phyloP scores from a whole-genome alignment of 116 monocot species.

The Cymodocea nodosa region DNA sequence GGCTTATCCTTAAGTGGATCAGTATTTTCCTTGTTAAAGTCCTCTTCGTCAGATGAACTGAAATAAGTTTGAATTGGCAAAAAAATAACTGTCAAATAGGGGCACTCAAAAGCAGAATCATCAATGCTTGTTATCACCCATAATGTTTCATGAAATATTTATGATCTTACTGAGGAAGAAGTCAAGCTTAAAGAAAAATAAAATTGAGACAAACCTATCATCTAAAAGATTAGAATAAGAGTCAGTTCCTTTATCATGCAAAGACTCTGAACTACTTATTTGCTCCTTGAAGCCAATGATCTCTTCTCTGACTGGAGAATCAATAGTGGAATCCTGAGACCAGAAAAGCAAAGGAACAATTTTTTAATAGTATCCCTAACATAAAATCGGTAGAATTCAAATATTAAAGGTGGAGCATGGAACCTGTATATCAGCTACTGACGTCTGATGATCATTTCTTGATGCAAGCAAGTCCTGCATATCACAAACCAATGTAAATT shows the following conservation, averaged over 20 bases:
- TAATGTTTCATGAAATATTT: too few species aligned
- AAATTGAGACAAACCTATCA: slow-evolving; percentile 24
- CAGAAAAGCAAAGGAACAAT: background rate
- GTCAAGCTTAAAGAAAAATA: background rate
- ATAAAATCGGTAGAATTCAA: background rate
- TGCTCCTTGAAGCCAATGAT: slow-evolving; percentile 10
- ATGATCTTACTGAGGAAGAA: too few species aligned
- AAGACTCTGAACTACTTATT: background rate
- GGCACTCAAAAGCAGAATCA: background rate
- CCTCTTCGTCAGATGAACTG: slow-evolving; percentile 71
- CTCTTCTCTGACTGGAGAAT: slow-evolving; percentile 16
- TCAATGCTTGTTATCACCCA: too few species aligned
- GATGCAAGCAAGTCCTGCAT: background rate
- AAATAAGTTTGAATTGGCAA: slow-evolving; percentile 6
- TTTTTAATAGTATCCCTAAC: background rate
- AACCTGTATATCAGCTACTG: slow-evolving; percentile 1
- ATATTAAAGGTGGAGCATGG: background rate
- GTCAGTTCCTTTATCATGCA: slow-evolving; percentile 10
- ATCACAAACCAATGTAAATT: background rate
- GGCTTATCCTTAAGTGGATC: slow-evolving; percentile 24
- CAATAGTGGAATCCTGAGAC: slow-evolving; percentile 16
- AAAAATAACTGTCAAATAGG: background rate
- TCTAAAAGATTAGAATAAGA: slow-evolving; percentile 10
- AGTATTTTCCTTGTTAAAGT: slow-evolving; percentile 66
- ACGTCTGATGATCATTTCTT: background rate